Percentiles rank a stretch among this genome's conserved stretches.
These are phyloP conservation scores for Backusella sp. DNA, from an alignment of 192 early-diverging fungal genomes.

Conservation along the genomic window DNA sequence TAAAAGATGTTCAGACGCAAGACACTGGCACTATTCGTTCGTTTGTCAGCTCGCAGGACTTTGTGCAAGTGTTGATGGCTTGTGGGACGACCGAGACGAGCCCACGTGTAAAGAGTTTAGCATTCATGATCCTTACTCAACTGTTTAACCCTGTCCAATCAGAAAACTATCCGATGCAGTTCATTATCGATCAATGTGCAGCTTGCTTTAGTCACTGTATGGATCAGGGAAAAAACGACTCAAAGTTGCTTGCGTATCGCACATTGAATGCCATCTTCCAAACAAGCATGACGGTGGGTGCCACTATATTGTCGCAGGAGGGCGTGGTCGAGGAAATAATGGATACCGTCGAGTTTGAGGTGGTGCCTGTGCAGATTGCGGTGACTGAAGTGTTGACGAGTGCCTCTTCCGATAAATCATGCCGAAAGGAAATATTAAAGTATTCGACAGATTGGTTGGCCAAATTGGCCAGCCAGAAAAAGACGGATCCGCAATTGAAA, in stretches of 20 bases:
- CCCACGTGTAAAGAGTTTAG: conserved; percentile 17
- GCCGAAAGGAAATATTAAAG: conserved; percentile 53
- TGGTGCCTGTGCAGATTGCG: conserved; percentile 61
- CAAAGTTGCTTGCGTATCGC: conserved; percentile 31
- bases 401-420: conserved; percentile 62
- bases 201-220: conserved; percentile 29
- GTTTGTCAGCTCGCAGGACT: conserved; percentile 25
- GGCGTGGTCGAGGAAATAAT: conserved; percentile 73
- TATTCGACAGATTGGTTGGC: conserved; percentile 54
- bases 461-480: conserved; percentile 32
- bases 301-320: conserved; percentile 54
- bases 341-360: conserved; percentile 80
- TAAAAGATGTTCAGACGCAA: conserved; percentile 6
- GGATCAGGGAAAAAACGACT: conserved; percentile 37
- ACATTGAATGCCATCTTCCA: conserved; percentile 71
- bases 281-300: conserved; percentile 55
- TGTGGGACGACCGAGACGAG: conserved; percentile 19
- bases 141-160: conserved; percentile 21
- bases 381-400: conserved; percentile 54
- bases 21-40: conserved; percentile 6
- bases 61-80: conserved; percentile 21
- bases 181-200: conserved; percentile 31
- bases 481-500: conserved; percentile 45
- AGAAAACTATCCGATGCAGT: conserved; percentile 22
- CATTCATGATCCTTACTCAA: conserved; percentile 28